phyloP scores from a whole-genome alignment of 2,329 filamentous ascomycete species.

The Cladosporium sp. region DNA sequence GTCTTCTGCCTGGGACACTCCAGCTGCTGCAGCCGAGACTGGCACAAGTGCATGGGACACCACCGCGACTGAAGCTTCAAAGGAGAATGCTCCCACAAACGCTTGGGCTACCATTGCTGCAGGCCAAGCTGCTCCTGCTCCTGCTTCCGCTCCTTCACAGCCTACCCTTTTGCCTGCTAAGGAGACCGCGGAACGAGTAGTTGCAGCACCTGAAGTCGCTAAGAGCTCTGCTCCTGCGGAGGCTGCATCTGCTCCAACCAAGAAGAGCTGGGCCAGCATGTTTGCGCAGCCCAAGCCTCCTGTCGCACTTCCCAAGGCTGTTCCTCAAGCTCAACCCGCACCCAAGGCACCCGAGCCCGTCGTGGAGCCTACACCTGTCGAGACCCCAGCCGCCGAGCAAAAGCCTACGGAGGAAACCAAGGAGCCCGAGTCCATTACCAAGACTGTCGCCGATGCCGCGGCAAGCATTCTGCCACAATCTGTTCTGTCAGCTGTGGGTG shows the following conservation, averaged over 20 bases:
- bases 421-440: slow-evolving; percentile 17
- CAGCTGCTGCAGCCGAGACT: slow-evolving; percentile 40
- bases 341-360: slow-evolving; percentile 22
- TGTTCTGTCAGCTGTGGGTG: background rate
- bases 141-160: background rate
- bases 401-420: slow-evolving; percentile 37
- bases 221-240: slow-evolving; percentile 41
- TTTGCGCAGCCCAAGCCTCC: slow-evolving; percentile 52
- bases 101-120: slow-evolving; percentile 47
- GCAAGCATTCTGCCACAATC: background rate
- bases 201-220: slow-evolving; percentile 37
- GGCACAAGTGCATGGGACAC: slow-evolving; percentile 32
- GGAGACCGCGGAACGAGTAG: slow-evolving; percentile 12
- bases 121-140: slow-evolving; percentile 21
- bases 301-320: slow-evolving; percentile 41
- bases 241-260: slow-evolving; percentile 38
- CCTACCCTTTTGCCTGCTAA: slow-evolving; percentile 24
- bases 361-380: slow-evolving; percentile 15
- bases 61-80: slow-evolving; percentile 23
- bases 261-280: slow-evolving; percentile 59
- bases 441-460: background rate
- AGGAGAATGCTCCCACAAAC: slow-evolving; percentile 36
- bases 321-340: slow-evolving; percentile 26
- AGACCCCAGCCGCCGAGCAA: slow-evolving; percentile 22
- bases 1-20: slow-evolving; percentile 63